A percentile compares a stretch with the other conserved stretches of the same genome.
These are phyloP conservation scores for Patellaria atrata DNA, from an alignment of 495 filamentous ascomycete genomes.

Conservation along the genomic window DNA sequence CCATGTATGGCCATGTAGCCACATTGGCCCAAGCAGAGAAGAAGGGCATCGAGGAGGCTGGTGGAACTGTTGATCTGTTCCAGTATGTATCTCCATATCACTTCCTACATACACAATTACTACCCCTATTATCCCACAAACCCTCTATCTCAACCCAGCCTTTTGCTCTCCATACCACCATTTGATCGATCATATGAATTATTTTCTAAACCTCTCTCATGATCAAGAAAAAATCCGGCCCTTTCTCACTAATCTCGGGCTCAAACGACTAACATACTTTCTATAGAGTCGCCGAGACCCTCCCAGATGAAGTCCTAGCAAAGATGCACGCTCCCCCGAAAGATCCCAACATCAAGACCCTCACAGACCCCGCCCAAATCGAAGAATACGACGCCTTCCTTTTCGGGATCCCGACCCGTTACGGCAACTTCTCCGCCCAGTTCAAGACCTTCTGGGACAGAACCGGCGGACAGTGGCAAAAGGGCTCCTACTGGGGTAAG, in stretches of 20 bases:
- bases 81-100: constrained; percentile 41
- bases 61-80: constrained; percentile 63
- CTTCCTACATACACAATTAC: constrained; percentile 1
- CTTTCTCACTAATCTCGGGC: no score
- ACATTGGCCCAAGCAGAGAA: constrained; percentile 79
- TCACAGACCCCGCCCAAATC: constrained; percentile 49
- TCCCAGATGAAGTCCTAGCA: constrained; percentile 61
- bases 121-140: no score
- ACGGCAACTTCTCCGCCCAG: constrained; percentile 95
- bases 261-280: constrained; percentile 9
- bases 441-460: constrained; percentile 88
- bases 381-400: constrained; percentile 78
- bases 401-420: constrained; percentile 93
- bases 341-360: constrained; percentile 45
- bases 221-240: no score
- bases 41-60: constrained; percentile 77
- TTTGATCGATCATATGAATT: no score
- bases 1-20: constrained; percentile 86
- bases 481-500: constrained; percentile 75
- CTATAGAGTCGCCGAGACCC: constrained; percentile 67
- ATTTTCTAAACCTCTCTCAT: no score
- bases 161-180: no score
- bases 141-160: no score
- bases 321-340: constrained; percentile 87
- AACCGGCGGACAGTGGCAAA: constrained; percentile 48